Evolutionary conservation across 1,139 yeast genomes (phyloP).

Genomic region (Lodderomyces pseudojiufengensis): DNA sequence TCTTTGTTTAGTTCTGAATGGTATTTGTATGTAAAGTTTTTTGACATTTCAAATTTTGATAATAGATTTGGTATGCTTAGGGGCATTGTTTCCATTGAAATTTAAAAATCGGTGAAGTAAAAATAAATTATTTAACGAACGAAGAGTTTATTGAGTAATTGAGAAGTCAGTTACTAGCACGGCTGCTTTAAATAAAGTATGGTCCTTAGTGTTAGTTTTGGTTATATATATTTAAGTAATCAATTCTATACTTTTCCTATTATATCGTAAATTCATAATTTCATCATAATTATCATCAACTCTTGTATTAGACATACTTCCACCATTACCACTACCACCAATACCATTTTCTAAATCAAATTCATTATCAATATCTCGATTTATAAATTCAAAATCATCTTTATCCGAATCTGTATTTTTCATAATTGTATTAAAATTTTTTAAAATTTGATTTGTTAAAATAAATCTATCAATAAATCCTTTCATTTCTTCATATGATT

Average conservation of each 20-base stretch:
- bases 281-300: slow-evolving; percentile 9
- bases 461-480: slow-evolving; percentile 44
- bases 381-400: slow-evolving; percentile 9
- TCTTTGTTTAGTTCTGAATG: too few species aligned
- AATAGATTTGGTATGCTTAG: too few species aligned
- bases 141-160: too few species aligned
- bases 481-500: slow-evolving; percentile 20
- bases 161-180: too few species aligned
- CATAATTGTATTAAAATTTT: slow-evolving; percentile 22
- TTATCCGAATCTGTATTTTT: slow-evolving; percentile 12
- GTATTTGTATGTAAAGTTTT: too few species aligned
- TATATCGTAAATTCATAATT: slow-evolving; percentile 12
- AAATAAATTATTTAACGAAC: too few species aligned
- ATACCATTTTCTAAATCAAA: slow-evolving; percentile 17
- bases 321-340: neutral
- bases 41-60: too few species aligned
- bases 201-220: slow-evolving; percentile 2
- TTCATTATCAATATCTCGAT: slow-evolving; percentile 6
- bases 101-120: too few species aligned
- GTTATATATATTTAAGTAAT: slow-evolving; percentile 19
- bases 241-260: slow-evolving; percentile 27
- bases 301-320: neutral
- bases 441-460: slow-evolving; percentile 29
- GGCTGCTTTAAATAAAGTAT: too few species aligned
- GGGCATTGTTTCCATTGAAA: too few species aligned